Percentiles rank a stretch among this genome's conserved stretches.
Conservation (phyloP, 2,329 filamentous ascomycete genomes). For the Beauveria varroae region DNA sequence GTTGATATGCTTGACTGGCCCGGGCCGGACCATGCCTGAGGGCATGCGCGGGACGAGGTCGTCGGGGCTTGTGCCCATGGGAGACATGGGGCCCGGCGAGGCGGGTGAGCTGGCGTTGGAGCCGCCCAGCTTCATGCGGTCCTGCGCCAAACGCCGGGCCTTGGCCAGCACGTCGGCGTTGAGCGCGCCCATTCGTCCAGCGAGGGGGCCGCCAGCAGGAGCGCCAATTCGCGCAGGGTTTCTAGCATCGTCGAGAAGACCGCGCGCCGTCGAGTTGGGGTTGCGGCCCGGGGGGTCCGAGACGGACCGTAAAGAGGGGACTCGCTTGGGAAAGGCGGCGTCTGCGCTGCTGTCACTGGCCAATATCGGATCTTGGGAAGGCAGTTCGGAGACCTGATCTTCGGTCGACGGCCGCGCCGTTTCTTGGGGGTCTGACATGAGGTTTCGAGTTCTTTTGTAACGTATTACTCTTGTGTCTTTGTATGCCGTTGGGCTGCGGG, state of each 20-base stretch:
- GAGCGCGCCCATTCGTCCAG: slow-evolving; percentile 23
- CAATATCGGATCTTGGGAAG: neutral
- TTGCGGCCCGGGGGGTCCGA: slow-evolving; percentile 61
- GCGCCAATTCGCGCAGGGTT: slow-evolving; percentile 30
- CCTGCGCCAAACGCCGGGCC: slow-evolving; percentile 38
- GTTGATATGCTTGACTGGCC: slow-evolving; percentile 41
- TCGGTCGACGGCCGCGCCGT: neutral
- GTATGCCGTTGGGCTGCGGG: neutral
- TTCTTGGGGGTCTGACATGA: neutral
- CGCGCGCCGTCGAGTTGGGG: slow-evolving; percentile 75
- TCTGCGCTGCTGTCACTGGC: neutral
- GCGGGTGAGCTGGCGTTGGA: slow-evolving; percentile 22
- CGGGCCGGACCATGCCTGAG: slow-evolving; percentile 33
- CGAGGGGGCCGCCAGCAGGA: slow-evolving; percentile 27
- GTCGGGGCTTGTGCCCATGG: slow-evolving; percentile 30
- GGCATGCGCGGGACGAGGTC: slow-evolving; percentile 36
- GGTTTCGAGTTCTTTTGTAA: neutral
- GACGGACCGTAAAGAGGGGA: slow-evolving; percentile 52
- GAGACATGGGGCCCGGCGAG: slow-evolving; percentile 25
- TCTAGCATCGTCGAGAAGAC: slow-evolving; percentile 61
- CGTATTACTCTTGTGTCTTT: neutral
- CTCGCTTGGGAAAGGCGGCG: slow-evolving; percentile 36
- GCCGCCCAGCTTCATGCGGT: slow-evolving; percentile 38
- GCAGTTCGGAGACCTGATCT: neutral
- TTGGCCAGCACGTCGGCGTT: slow-evolving; percentile 39